Percentiles rank a stretch among this genome's conserved stretches.
These are phyloP conservation scores for Fusarium sp. DNA, from an alignment of 2,329 filamentous ascomycete genomes.

Conservation along the genomic window DNA sequence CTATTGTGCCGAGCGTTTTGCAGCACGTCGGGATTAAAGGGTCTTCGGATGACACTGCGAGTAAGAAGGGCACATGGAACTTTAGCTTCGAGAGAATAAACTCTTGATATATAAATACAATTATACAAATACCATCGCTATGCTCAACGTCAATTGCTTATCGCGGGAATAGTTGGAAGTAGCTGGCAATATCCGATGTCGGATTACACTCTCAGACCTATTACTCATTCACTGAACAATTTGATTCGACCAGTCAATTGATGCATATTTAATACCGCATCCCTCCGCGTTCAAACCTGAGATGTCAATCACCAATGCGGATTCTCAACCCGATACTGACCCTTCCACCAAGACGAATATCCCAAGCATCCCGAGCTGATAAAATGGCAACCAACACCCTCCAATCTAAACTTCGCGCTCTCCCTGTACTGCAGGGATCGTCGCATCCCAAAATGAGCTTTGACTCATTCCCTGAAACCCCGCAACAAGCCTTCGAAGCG, in stretches of 20 bases:
- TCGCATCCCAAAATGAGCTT: background rate
- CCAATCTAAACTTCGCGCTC: background rate
- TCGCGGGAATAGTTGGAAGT: background rate
- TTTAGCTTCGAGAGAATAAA: constrained; percentile 45
- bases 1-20: constrained; percentile 48
- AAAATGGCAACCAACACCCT: background rate
- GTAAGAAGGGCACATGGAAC: constrained; percentile 47
- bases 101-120: background rate
- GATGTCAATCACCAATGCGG: background rate
- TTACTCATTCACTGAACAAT: background rate
- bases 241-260: background rate
- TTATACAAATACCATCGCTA: background rate
- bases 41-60: constrained; percentile 40
- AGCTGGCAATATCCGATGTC: background rate
- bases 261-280: background rate
- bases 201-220: background rate
- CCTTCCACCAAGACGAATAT: background rate
- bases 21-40: constrained; percentile 49
- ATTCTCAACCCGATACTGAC: background rate
- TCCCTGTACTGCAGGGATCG: background rate
- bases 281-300: background rate
- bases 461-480: background rate
- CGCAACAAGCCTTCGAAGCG: background rate
- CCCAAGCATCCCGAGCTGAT: too few species aligned
- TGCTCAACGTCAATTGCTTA: background rate